Percentiles rank a stretch among this genome's conserved stretches.
These are phyloP conservation scores for Penicillium crustosum DNA, from an alignment of 2,329 filamentous ascomycete species.

Conservation along the genomic window DNA sequence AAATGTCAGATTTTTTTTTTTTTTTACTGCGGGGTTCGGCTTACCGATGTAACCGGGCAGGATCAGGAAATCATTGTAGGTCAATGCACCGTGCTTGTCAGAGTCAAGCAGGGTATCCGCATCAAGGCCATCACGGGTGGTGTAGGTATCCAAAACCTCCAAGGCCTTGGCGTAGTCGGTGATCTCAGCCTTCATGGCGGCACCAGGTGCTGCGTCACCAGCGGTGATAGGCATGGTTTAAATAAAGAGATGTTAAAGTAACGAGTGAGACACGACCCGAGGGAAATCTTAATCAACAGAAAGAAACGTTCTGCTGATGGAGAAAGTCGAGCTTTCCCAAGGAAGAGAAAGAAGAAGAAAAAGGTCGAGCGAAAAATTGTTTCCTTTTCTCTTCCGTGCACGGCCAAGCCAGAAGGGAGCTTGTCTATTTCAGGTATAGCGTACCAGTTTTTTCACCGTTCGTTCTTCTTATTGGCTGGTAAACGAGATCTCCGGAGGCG, in stretches of 20 bases:
- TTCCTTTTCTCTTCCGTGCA: conserved; percentile 32
- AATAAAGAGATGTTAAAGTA: conserved; percentile 32
- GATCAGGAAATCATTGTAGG: conserved; percentile 98
- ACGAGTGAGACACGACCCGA: conserved; percentile 25
- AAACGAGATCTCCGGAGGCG: conserved; percentile 32
- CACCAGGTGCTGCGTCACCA: conserved; percentile 55
- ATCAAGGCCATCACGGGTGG: conserved; percentile 79
- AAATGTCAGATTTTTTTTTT: neutral
- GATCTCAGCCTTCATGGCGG: conserved; percentile 54
- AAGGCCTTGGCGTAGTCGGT: conserved; percentile 74
- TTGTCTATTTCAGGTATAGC: conserved; percentile 27
- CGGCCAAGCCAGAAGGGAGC: conserved; percentile 17
- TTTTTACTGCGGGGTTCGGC: conserved; percentile 19
- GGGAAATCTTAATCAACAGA: conserved; percentile 44
- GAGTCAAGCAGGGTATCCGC: conserved; percentile 86
- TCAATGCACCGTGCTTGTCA: conserved; percentile 86
- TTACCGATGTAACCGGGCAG: conserved; percentile 92
- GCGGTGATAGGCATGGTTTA: conserved; percentile 67
- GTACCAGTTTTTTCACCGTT: conserved; percentile 6
- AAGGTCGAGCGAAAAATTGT: conserved; percentile 32
- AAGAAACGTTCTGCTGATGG: conserved; percentile 56
- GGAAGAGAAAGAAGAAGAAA: conserved; percentile 50
- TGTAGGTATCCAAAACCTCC: conserved; percentile 77
- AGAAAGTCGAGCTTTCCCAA: conserved; percentile 61
- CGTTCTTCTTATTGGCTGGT: conserved; percentile 27